These are phyloP conservation scores for Arthromyces matolae DNA, from an alignment of 768 basidiomycete genomes.

Conservation along the genomic window DNA sequence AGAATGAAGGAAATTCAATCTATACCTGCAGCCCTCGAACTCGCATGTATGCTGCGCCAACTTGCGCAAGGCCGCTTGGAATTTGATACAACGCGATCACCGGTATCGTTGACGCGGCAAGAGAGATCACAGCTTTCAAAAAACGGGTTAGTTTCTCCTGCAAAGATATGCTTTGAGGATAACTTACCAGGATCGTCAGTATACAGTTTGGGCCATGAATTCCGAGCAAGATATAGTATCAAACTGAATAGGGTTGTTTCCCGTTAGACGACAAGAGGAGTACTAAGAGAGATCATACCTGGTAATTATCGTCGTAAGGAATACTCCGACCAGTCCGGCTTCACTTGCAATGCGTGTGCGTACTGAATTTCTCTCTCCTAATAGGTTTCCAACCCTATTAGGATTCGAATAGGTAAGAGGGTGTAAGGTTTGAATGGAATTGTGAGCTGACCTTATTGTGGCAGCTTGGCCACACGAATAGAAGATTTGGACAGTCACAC, in stretches of 20 bases:
- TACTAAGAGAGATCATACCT: too few relatives aligned
- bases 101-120: slow-evolving; percentile 68
- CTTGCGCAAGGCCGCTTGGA: slow-evolving; percentile 67
- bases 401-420: background rate
- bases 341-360: slow-evolving; percentile 26
- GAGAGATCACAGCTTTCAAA: slow-evolving; percentile 42
- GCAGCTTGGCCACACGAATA: slow-evolving; percentile 76
- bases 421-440: background rate
- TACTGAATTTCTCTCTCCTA: slow-evolving; percentile 8
- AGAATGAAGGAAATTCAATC: slow-evolving; percentile 2
- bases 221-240: background rate
- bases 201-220: slow-evolving; percentile 66
- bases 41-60: slow-evolving; percentile 73
- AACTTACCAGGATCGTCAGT: slow-evolving; percentile 57
- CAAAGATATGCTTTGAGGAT: background rate
- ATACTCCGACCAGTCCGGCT: slow-evolving; percentile 51
- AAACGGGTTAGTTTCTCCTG: background rate
- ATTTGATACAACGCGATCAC: slow-evolving; percentile 77
- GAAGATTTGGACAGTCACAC: slow-evolving; percentile 75
- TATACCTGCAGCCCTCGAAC: slow-evolving; percentile 72
- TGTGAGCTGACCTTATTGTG: slow-evolving; percentile 62
- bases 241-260: too few relatives aligned
- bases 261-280: too few relatives aligned
- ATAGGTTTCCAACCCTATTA: slow-evolving; percentile 4
- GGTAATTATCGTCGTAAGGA: background rate